Percentiles rank a stretch among this genome's conserved stretches.
Evolutionary conservation across 2,329 filamentous ascomycete genomes (phyloP).

Genomic region (Leptodontidium sp.): DNA sequence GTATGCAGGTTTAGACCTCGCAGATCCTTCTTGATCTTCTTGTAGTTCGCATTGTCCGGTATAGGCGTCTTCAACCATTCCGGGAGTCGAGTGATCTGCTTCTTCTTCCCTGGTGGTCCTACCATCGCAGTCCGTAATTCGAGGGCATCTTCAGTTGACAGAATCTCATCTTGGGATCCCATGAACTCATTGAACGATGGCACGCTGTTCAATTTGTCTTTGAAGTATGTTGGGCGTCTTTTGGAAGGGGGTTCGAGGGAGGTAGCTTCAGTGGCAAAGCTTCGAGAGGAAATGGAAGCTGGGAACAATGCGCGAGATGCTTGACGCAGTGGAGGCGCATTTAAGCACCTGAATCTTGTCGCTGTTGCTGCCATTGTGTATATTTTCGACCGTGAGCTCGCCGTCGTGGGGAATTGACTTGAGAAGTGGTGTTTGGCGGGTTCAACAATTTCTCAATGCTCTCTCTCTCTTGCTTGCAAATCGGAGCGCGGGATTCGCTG

Average conservation of each 20-base stretch:
- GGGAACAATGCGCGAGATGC: conserved; percentile 34
- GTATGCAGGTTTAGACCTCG: conserved; percentile 91
- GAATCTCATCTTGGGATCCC: conserved; percentile 49
- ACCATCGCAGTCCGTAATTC: conserved; percentile 68
- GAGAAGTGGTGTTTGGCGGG: background rate
- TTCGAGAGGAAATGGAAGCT: conserved; percentile 34
- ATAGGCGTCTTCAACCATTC: conserved; percentile 97
- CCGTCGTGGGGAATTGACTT: background rate
- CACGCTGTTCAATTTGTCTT: conserved; percentile 51
- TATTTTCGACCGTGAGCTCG: background rate
- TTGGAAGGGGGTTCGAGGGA: conserved; percentile 37
- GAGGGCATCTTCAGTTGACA: conserved; percentile 64
- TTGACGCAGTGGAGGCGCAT: conserved; percentile 42
- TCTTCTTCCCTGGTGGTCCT: conserved; percentile 68
- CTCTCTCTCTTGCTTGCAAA: conserved; percentile 8
- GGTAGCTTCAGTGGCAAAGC: conserved; percentile 42
- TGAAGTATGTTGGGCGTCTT: conserved; percentile 48
- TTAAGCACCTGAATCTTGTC: conserved; percentile 43
- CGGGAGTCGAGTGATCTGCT: conserved; percentile 78
- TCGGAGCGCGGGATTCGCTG: background rate
- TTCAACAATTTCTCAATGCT: conserved; percentile 7
- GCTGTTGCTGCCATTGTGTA: conserved; percentile 41
- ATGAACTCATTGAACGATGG: conserved; percentile 68
- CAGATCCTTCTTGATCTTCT: conserved; percentile 93
- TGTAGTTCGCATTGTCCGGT: conserved; percentile 83